Evolutionary conservation across 2,329 filamentous ascomycete species (phyloP).

Genomic region (Botrytis hyacinthi): DNA sequence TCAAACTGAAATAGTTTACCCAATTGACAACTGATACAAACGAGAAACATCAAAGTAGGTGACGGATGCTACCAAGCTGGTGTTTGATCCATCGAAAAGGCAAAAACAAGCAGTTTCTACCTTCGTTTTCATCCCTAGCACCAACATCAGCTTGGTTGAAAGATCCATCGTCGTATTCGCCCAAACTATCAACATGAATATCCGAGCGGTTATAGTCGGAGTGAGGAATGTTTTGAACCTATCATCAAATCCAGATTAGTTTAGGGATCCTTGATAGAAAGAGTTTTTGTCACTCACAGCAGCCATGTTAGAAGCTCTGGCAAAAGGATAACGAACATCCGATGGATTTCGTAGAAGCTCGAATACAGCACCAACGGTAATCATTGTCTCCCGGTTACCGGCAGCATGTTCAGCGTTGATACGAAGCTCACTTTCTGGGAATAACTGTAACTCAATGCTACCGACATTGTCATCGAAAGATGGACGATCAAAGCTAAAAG

Average conservation of each 20-base stretch:
- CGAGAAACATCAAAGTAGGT: neutral
- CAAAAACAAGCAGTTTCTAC: neutral
- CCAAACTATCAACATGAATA: neutral
- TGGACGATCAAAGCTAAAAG: neutral
- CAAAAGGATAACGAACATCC: neutral
- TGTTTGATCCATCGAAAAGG: neutral
- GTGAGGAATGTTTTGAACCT: neutral
- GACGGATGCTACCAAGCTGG: neutral
- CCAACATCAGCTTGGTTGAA: neutral
- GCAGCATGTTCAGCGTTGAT: neutral
- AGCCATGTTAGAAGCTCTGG: constrained; percentile 7
- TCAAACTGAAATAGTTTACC: neutral
- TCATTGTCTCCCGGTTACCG: neutral
- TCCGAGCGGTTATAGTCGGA: neutral
- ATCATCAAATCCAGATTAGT: neutral
- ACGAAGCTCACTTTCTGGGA: neutral
- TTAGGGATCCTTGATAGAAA: neutral
- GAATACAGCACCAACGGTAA: neutral
- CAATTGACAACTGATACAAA: neutral
- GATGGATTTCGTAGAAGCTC: neutral
- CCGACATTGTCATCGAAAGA: neutral
- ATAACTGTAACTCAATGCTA: neutral
- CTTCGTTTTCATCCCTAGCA: too few relatives aligned
- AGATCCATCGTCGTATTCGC: neutral
- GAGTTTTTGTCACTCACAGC: neutral